Evolutionary conservation across 2,329 filamentous ascomycete genomes (phyloP), one percentile per base, ranked within the genome.

Genomic region (Periconia macrospinosa): DNA sequence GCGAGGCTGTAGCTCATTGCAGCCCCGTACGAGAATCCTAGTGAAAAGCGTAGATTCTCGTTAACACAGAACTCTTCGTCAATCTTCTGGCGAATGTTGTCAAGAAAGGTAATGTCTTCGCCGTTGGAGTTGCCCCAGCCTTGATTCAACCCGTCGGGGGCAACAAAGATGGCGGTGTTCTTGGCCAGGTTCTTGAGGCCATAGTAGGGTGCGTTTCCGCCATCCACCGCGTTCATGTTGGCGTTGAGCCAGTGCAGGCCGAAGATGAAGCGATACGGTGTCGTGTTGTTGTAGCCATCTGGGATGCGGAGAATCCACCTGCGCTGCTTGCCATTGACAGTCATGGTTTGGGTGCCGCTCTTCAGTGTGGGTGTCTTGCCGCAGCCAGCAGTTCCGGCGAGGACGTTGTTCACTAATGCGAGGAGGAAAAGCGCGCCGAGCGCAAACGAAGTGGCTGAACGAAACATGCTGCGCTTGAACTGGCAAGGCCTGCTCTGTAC

Each of bases 11-110:
- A 75, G 2, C 67, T 70, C 73, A 79, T 78, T 37, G 71, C 70
- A 41, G 69, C 75, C 30, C 77, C 76, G 57, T 76, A 78, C 58
- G 72, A 75, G 64, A 75, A 78, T 10, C 75, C 76, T 1, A 74
- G 76, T 33, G 74, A 66, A 59, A 78, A 79, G 51, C 73, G 66
- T 50, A 72, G 68, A 47, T 61, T 62, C 49, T 72, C 61, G 50
- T 79, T 70, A 33, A 79, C 60, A 56, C 77, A 79, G 44, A 79
- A 71, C 33, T 71, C 67, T 6, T 58, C 52, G 56, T 76, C 69
- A 30, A 77, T 61, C 8, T 62, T 65, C 18, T 67, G 59, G 37
- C 78, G 54, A 48, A 79, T 72, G 13, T 60, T 54, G 35, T 77
- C 70, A 41, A 76, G 63, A 0, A n/a, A n/a, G n/a, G 61, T 62